Evolutionary conservation across 176 grass and related monocot species (phyloP), one percentile per base, ranked within the genome.

Genomic region (Triticum turgidum): DNA sequence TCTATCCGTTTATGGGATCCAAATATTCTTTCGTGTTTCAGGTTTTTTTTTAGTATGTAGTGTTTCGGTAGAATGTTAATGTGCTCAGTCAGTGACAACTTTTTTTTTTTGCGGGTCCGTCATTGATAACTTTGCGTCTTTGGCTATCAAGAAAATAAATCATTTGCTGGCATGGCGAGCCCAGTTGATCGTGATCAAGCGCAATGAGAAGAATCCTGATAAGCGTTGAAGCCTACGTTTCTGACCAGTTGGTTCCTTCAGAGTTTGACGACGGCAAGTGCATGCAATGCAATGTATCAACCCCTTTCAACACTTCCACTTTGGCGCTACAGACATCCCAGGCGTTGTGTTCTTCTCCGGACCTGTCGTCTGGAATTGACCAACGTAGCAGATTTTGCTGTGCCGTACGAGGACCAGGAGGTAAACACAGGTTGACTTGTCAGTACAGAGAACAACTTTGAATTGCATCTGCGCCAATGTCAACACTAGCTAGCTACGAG

Each of bases 321-420:
- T 76, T 83, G 61, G 80, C 80, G 65, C 39, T 76, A 15, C 44
- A 32, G 15, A n/a, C 79, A 68, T 61, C 45, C n/a, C 14, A 52
- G 49, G 49, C 51, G 51, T 18, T 18, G 51, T 18, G 2, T 54
- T 54, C 0, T 17, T 44, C 79, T 58, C 13, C 27, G 61, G 13
- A 20, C 20, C 56, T 42, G 51, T 3, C 63, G 5, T 34, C 35
- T 63, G 37, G 70, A 9, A 25, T 61, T 12, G 34, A 32, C 33
- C 4, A 56, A 11, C 12, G 12, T 39, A 51, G 65, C 5, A 27
- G 72, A 6, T 4, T 39, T 49, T 56, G 47, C 7, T 2, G 80
- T 12, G 22, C 14, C 24, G 22, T 34, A 44, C 49, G 20, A 65
- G 5, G 21, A 47, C 44, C 42, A 41, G n/a, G 59, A 33, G 7